These are phyloP conservation scores for Euphorbia lathyris DNA, from an alignment of 345 rosid species.

Conservation along the genomic window DNA sequence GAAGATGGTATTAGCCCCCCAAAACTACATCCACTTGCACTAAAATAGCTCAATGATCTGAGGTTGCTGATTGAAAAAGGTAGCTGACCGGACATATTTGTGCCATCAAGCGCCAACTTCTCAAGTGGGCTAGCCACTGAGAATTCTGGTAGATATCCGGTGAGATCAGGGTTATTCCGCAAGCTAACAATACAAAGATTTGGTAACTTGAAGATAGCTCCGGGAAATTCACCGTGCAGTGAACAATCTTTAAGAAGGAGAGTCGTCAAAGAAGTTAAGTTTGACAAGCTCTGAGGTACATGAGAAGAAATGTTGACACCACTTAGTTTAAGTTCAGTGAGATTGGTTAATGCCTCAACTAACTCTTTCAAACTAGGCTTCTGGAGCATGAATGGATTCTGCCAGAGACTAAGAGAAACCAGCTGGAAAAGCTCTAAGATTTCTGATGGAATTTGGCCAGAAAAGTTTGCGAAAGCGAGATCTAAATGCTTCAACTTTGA, in stretches of 20 bases:
- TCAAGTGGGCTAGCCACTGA: neutral
- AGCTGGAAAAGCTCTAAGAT: neutral
- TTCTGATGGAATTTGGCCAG: conserved; percentile 20
- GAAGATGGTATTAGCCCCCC: conserved; percentile 18
- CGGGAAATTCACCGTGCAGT: neutral
- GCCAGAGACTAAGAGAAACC: neutral
- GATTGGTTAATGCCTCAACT: neutral
- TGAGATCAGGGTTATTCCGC: neutral
- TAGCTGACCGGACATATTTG: conserved; percentile 14
- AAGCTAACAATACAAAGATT: neutral
- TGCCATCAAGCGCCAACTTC: neutral
- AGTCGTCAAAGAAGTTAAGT: neutral
- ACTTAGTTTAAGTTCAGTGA: neutral
- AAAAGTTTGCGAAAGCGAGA: conserved; percentile 3
- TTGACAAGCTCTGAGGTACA: neutral
- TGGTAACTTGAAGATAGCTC: neutral
- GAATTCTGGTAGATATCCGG: conserved; percentile 19
- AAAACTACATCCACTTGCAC: neutral
- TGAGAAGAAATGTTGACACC: neutral
- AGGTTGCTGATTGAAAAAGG: conserved; percentile 22
- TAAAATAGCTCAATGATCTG: neutral
- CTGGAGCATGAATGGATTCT: neutral
- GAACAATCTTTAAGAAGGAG: neutral
- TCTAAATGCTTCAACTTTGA: conserved; percentile 5
- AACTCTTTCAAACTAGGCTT: neutral